Evolutionary conservation across 768 basidiomycete genomes (phyloP), one percentile per base, ranked within the genome.

Genomic region (Pleurotus sapidus): DNA sequence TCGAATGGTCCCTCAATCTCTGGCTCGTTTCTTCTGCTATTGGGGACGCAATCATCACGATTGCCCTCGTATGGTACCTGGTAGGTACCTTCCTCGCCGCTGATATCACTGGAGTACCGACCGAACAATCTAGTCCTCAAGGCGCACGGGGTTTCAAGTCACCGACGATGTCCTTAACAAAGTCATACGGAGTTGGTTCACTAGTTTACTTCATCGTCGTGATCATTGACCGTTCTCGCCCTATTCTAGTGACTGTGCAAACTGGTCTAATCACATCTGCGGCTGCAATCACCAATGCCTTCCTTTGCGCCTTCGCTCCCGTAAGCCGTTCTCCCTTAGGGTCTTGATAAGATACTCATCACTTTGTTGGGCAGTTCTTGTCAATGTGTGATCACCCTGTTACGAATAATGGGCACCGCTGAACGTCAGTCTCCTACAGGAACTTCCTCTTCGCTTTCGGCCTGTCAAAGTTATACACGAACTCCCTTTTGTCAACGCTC

Each of bases 371-470:
- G 73, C 78, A 15, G 63, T 77, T 43, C 77, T 75, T 57, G 78
- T 79, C 59, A 76, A 76, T 72, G 76, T 77, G 60, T 61, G 72
- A 69, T 7, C 1, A 18, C 37, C 54, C 14, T 34, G 39, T 51
- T 30, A 27, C 20, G 27, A n/a, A n/a, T 40, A 79, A 78, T 74
- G 71, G 51, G 77, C 77, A 5, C 76, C 77, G 17, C 61, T 79
- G 77, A 79, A 61, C 65, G 77, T 67, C 8, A 9, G 8, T 27
- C n/a, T 7, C 15, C 24, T 46, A 1, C 47, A 77, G 78, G 23
- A 81, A 80, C 61, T 82, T 82, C 61, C 57, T 80, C 7, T 82
- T 76, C 75, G 79, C 80, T 59, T 67, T 82, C 18, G 69, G 77
- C 9, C 66, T 82, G 12, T 72, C 77, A 1, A 81, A 80, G 54